Percentiles rank a stretch among this genome's conserved stretches.
Conservation (phyloP, 2,329 filamentous ascomycete species). For the Diaporthe sp. region DNA sequence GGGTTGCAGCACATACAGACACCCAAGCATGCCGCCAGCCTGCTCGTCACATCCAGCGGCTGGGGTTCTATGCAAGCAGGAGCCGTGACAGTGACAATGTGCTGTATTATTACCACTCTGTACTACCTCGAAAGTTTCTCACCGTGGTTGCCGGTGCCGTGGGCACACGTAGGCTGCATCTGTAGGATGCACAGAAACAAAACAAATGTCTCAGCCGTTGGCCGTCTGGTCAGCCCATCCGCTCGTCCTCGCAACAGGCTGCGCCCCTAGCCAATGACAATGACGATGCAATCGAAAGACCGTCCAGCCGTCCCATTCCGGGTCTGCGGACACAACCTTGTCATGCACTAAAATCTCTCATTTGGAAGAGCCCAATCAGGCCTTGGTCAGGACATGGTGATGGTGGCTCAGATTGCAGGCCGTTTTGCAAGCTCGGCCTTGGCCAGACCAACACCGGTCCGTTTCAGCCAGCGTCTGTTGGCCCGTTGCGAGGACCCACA, state of each 20-base stretch:
- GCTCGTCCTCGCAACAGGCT: constrained; percentile 5
- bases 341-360: constrained; percentile 31
- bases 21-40: not conserved
- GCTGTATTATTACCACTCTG: not conserved
- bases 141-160: not conserved
- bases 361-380: constrained; percentile 26
- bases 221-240: constrained; percentile 19
- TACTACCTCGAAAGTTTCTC: constrained; percentile 14
- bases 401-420: constrained; percentile 28
- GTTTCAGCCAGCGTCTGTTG: constrained; percentile 33
- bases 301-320: constrained; percentile 17
- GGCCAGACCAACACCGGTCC: constrained; percentile 32
- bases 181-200: constrained; percentile 23
- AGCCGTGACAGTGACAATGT: constrained; percentile 11
- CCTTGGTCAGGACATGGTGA: constrained; percentile 19
- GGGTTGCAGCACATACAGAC: constrained; percentile 11
- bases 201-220: constrained; percentile 18
- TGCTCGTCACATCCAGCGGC: constrained; percentile 3
- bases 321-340: constrained; percentile 14
- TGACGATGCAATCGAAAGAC: constrained; percentile 27
- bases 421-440: constrained; percentile 33
- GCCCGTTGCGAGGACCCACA: constrained; percentile 2
- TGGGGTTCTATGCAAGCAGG: not conserved
- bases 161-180: not conserved
- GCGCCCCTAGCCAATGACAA: constrained; percentile 15